phyloP scores from a whole-genome alignment of 1,139 yeast species.

The Pneumocystis oryctolagi region DNA sequence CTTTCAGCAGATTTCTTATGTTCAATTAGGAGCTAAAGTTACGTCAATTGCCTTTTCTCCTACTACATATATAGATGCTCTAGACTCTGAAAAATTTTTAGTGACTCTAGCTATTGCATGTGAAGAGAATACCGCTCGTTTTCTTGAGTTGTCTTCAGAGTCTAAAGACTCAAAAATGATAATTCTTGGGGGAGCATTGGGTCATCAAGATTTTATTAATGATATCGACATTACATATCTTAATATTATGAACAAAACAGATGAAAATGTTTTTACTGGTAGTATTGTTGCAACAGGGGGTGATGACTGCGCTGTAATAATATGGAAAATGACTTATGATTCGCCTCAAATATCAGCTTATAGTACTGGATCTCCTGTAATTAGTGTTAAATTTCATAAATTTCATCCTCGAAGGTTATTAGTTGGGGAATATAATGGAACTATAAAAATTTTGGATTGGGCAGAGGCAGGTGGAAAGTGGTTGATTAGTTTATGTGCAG shows the following conservation, averaged over 20 bases:
- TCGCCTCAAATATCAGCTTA: constrained; percentile 5
- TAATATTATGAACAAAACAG: background rate
- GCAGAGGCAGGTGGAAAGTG: background rate
- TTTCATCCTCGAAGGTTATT: constrained; percentile 3
- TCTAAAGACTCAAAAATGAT: background rate
- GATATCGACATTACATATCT: constrained; percentile 1
- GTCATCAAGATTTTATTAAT: constrained; percentile 5
- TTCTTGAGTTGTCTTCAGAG: background rate
- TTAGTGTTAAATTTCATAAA: constrained; percentile 2
- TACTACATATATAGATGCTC: background rate
- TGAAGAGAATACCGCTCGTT: background rate
- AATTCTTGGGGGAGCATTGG: constrained; percentile 4
- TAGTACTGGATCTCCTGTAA: constrained; percentile 2
- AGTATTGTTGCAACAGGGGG: constrained; percentile 5
- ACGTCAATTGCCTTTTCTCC: background rate
- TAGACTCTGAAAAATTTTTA: background rate
- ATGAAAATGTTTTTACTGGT: constrained; percentile 1
- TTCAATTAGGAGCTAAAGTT: background rate
- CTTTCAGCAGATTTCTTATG: background rate
- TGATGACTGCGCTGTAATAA: constrained; percentile 2
- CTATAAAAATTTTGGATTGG: constrained; percentile 3
- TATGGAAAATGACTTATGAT: constrained; percentile 3
- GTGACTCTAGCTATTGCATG: background rate
- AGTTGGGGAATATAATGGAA: constrained; percentile 4
- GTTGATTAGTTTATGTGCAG: background rate